A percentile compares a stretch with the other conserved stretches of the same genome.
phyloP scores from a whole-genome alignment of 2,329 filamentous ascomycete species.

The Aschersonia sp. region DNA sequence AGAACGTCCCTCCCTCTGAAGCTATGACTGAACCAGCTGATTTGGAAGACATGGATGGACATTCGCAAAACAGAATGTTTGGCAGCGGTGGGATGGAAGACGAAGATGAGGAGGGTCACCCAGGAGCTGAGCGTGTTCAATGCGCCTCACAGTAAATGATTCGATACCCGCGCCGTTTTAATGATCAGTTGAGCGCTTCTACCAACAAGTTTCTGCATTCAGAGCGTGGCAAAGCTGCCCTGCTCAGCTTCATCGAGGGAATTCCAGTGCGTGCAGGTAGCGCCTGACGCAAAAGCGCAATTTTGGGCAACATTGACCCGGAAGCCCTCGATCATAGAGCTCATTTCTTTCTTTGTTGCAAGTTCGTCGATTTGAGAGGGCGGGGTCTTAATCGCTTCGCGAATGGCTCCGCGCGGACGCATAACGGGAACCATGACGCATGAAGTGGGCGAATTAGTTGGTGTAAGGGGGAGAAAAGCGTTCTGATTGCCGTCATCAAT shows the following conservation, averaged over 20 bases:
- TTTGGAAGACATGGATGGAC: conserved; percentile 70
- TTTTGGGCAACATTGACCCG: conserved; percentile 1
- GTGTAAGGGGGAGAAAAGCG: conserved; percentile 3
- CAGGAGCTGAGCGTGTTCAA: conserved; percentile 69
- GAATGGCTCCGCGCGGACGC: neutral
- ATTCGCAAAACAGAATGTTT: conserved; percentile 50
- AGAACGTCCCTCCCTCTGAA: conserved; percentile 59
- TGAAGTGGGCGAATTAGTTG: neutral
- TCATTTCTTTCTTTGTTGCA: conserved; percentile 4
- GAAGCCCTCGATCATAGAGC: conserved; percentile 4
- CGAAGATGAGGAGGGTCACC: conserved; percentile 66
- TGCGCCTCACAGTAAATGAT: conserved; percentile 70
- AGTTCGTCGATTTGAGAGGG: conserved; percentile 8
- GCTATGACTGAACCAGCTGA: conserved; percentile 85
- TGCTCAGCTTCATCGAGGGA: neutral
- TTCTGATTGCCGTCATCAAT: neutral
- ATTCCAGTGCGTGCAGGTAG: too few species aligned
- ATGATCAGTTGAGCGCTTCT: neutral
- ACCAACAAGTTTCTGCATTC: neutral
- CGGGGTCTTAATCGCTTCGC: neutral
- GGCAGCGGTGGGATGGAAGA: conserved; percentile 49
- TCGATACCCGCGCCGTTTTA: neutral
- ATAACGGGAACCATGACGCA: conserved; percentile 5
- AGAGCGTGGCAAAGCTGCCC: neutral
- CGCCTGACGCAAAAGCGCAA: too few species aligned